Evolutionary conservation across 2,329 filamentous ascomycete species (phyloP), one percentile per base, ranked within the genome.

Genomic region (Purpureocillium takamizusanense): DNA sequence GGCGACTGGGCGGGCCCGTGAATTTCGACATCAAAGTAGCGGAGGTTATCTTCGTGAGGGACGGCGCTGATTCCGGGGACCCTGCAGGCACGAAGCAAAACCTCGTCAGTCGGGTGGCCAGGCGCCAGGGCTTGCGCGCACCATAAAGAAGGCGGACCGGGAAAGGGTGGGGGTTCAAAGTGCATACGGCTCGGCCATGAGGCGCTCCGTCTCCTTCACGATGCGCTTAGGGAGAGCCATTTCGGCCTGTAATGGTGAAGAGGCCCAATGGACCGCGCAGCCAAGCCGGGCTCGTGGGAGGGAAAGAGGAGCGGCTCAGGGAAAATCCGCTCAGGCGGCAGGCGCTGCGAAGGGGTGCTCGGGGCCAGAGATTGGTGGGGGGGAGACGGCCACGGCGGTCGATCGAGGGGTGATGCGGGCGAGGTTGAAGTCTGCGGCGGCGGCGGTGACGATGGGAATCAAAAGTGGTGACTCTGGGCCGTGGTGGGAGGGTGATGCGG

Each of bases 11-110:
- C 79, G 16, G 90, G 90, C 6, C 90, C 90, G 57, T 95, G 82
- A 57, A 98, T 95, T 54, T 86, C 87, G 50, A 98, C 94, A 61
- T 98, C 94, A 55, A 98, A 98, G 66, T 98, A 98, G 51, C 92
- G 79, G 42, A 97, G 77, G 65, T 98, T 98, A 54, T 98, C 92
- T 54, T 95, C 88, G 61, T 97, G 92, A 35, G 94, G 94, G 37
- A 94, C 73, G 36, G 92, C 92, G 55, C 86, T 94, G 66, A 98
- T 98, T 44, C 92, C 92, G 23, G 90, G 88, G 25, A 98, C 92
- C 47, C 89, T 95, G 55, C 42, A 45, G 31, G 28, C 21, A 13
- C n/a, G 44, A 32, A 36, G 38, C 32, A 42, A 21, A 23, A 32
- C 34, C 42, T 54, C 42, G 55, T 36, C 29, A 33, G 21, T 10